Base-by-base conservation (phyloP, 2,329 filamentous ascomycete species). In the Pseudogymnoascus sp. region DNA sequence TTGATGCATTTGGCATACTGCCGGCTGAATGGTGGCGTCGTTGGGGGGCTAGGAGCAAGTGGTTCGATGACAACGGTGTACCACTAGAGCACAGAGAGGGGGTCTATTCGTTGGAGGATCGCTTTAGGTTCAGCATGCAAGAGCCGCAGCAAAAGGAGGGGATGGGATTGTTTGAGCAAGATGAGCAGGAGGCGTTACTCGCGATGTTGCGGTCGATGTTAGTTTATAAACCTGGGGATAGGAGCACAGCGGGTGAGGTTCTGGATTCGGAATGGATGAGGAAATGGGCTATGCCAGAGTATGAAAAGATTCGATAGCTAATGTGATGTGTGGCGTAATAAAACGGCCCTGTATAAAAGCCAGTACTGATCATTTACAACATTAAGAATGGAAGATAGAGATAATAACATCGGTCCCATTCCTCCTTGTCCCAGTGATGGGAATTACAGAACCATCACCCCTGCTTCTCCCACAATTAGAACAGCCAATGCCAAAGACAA, bases 21-120 rank as follows among this genome's bases (percentile, higher is more conserved):
- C 64, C 64, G 33, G 62, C 63, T 33, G 59, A 61, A 7, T 66
- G 64, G 64, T 67, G 64, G 65, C 59, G 56, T 12, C 33, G 56
- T 1, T 66, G 65, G 66, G 41, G 63, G 35, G 59, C 38, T 41
- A 38, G 64, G 37, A 26, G 16, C 14, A 59, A 33, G 12, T 31
- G 59, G 11, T 65, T 35, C 26, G 56, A 63, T n/a, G 61, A 65
- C 56, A 46, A 63, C 12, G 61, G 62, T 16, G 61, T 50, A 14
- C 26, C 41, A 53, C 53, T 37, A 4, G 14, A 38, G 35, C n/a
- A 38, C n/a, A 38, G 35, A n/a, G 35, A 38, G 35, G 35, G 14
- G n/a, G 35, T 38, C 35, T 38, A 6, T n/a, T 38, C 35, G 35
- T 38, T 38, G 35, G 35, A n/a, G 14, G 35, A 38, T 38, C 35